Evolutionary conservation across 257 asterid species (phyloP).

Genomic region (Phtheirospermum japonicum): DNA sequence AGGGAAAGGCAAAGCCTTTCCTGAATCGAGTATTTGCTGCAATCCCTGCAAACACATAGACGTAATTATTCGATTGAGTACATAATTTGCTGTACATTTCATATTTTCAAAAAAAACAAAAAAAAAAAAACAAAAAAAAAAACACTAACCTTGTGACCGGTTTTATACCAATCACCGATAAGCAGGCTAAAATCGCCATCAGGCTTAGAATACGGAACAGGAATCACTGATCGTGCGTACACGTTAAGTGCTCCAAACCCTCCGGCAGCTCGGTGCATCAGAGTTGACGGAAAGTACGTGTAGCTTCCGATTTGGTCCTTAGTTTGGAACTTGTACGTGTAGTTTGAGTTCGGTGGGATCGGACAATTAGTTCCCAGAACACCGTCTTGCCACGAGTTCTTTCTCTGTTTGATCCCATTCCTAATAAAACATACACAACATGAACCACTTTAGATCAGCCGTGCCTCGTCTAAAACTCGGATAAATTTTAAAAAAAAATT

Average conservation of each 20-base stretch:
- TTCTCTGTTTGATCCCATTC: constrained; percentile 97
- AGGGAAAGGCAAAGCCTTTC: constrained; percentile 69
- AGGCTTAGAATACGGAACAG: constrained; percentile 83
- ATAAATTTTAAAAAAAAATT: too few species aligned
- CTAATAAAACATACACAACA: constrained; percentile 37
- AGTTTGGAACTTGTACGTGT: constrained; percentile 81
- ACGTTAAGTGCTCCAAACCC: constrained; percentile 83
- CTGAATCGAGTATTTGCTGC: constrained; percentile 73
- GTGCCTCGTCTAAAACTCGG: too few species aligned
- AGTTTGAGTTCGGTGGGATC: constrained; percentile 70
- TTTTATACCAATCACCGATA: constrained; percentile 81
- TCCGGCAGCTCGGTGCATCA: constrained; percentile 86
- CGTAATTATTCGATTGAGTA: background rate
- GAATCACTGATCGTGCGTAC: constrained; percentile 80
- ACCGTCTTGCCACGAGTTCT: constrained; percentile 99
- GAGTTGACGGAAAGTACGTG: constrained; percentile 83
- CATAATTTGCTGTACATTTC: background rate
- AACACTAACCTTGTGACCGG: constrained; percentile 58
- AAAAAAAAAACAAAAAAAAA: background rate
- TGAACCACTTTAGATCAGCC: too few species aligned
- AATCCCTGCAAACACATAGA: constrained; percentile 49
- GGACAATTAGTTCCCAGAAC: constrained; percentile 93
- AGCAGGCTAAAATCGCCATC: constrained; percentile 79
- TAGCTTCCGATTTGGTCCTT: constrained; percentile 97
- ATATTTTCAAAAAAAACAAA: background rate